These are phyloP conservation scores for Teunomyces pallodes DNA, from an alignment of 805 yeast species.

Conservation along the genomic window DNA sequence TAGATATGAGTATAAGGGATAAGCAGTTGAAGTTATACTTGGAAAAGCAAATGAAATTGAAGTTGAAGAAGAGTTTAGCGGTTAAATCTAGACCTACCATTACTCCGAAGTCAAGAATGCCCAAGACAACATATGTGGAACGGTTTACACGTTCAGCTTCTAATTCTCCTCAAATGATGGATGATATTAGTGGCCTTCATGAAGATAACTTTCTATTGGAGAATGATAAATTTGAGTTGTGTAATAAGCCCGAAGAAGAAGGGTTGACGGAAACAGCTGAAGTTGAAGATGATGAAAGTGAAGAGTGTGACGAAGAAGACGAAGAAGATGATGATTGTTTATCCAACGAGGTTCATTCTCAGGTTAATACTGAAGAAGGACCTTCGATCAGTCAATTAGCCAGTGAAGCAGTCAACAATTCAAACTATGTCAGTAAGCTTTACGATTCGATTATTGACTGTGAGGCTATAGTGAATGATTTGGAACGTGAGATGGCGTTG, in stretches of 20 bases:
- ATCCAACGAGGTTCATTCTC: constrained; percentile 4
- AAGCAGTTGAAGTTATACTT: constrained; percentile 36
- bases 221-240: constrained; percentile 34
- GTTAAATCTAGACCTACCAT: constrained; percentile 31
- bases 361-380: background rate
- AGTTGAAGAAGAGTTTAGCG: constrained; percentile 28
- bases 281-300: constrained; percentile 19
- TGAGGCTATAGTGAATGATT: constrained; percentile 30
- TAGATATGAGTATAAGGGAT: constrained; percentile 53
- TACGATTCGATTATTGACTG: constrained; percentile 34
- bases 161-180: constrained; percentile 39
- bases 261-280: constrained; percentile 19
- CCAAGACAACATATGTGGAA: constrained; percentile 15
- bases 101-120: constrained; percentile 32
- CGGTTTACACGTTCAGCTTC: constrained; percentile 35
- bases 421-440: constrained; percentile 23
- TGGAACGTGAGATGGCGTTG: constrained; percentile 34
- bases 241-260: constrained; percentile 18
- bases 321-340: constrained; percentile 19
- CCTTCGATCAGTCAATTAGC: background rate
- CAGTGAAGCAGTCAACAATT: background rate
- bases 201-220: constrained; percentile 31
- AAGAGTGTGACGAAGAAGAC: constrained; percentile 28
- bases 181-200: constrained; percentile 27
- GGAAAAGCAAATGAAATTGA: constrained; percentile 34